These are phyloP conservation scores for Raddia guianensis DNA, from an alignment of 176 grass and related monocot genomes.

Conservation along the genomic window DNA sequence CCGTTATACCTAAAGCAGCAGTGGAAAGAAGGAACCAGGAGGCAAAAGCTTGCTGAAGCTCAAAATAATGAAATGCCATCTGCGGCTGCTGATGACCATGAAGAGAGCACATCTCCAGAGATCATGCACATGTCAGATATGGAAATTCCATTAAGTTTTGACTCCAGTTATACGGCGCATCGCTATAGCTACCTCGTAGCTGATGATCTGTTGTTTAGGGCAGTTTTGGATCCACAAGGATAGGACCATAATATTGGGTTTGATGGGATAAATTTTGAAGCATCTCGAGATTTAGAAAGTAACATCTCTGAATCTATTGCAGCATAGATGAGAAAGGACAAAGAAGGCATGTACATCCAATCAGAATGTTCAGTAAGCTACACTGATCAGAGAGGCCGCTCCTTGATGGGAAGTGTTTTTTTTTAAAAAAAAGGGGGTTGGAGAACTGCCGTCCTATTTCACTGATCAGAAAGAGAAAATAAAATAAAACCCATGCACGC, in stretches of 20 bases:
- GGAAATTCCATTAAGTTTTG: conserved; percentile 83
- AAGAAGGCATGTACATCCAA: conserved; percentile 76
- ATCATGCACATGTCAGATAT: conserved; percentile 77
- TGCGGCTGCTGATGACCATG: conserved; percentile 47
- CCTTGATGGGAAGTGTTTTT: conserved; percentile 54
- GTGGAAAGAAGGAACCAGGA: conserved; percentile 72
- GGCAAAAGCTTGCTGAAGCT: conserved; percentile 58
- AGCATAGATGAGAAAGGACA: conserved; percentile 91
- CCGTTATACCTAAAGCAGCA: conserved; percentile 89
- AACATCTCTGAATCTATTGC: conserved; percentile 57
- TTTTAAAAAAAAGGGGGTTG: too few species aligned
- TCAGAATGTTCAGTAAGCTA: conserved; percentile 75
- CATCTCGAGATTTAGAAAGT: conserved; percentile 46
- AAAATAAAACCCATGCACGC: too few species aligned
- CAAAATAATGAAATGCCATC: conserved; percentile 28
- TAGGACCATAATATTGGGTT: conserved; percentile 96
- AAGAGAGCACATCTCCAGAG: conserved; percentile 57
- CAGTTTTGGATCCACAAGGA: conserved; percentile 91
- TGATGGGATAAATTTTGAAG: conserved; percentile 85
- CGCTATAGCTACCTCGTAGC: conserved; percentile 68
- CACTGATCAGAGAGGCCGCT: conserved; percentile 40
- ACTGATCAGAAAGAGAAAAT: too few species aligned
- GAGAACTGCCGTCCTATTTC: too few species aligned
- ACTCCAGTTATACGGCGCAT: conserved; percentile 60
- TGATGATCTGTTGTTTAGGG: conserved; percentile 67